Evolutionary conservation across 768 basidiomycete genomes (phyloP).

Genomic region (Cystobasidium tubakii): DNA sequence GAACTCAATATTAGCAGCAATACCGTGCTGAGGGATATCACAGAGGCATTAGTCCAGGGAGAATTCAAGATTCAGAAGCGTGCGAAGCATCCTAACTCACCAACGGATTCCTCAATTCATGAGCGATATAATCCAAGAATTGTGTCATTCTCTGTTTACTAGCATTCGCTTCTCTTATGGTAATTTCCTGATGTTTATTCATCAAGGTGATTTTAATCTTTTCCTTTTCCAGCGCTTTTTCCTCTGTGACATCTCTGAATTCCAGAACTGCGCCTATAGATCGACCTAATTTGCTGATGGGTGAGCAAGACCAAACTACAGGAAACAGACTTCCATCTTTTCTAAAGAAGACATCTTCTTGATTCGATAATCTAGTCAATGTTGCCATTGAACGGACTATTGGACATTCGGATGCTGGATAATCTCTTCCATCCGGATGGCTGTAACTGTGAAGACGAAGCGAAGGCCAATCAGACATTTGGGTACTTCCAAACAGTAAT

Average conservation of each 20-base stretch:
- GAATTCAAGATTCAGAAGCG: too few relatives aligned
- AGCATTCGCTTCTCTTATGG: slow-evolving; percentile 16
- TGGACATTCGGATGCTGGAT: slow-evolving; percentile 25
- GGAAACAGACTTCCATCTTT: slow-evolving; percentile 27
- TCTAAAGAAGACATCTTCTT: not conserved
- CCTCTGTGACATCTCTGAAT: slow-evolving; percentile 27
- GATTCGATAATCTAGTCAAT: not conserved
- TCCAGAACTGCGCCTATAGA: slow-evolving; percentile 16
- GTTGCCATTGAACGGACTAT: slow-evolving; percentile 6
- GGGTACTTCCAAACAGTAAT: not conserved
- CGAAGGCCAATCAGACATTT: not conserved
- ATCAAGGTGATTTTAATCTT: slow-evolving; percentile 11
- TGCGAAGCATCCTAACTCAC: not conserved
- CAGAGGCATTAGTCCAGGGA: too few relatives aligned
- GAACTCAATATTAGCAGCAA: slow-evolving; percentile 30
- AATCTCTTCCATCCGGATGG: slow-evolving; percentile 4
- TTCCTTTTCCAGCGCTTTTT: slow-evolving; percentile 9
- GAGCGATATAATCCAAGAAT: slow-evolving; percentile 30
- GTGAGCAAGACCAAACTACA: slow-evolving; percentile 14
- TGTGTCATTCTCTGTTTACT: slow-evolving; percentile 32
- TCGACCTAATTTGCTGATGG: slow-evolving; percentile 3
- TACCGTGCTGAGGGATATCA: slow-evolving; percentile 30
- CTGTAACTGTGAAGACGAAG: not conserved
- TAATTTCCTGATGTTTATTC: slow-evolving; percentile 27
- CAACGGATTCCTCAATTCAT: slow-evolving; percentile 28